Evolutionary conservation across 768 basidiomycete genomes (phyloP), one percentile per base, ranked within the genome.

Genomic region (Flagelloscypha sp.): DNA sequence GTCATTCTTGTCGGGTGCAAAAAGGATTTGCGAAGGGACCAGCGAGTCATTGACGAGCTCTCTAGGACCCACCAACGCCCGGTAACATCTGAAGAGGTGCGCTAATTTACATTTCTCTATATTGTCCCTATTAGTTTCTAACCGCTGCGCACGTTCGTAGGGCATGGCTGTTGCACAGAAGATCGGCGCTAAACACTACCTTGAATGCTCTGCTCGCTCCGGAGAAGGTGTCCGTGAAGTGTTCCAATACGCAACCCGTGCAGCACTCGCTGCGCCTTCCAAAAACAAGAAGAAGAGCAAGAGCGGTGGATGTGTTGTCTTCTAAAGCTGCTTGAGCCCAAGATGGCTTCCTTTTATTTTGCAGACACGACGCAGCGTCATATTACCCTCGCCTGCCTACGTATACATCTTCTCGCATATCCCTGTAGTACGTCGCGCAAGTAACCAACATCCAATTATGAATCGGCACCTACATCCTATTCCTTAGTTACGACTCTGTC

Each of bases 1-100:
- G 84, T 95, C 66, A 89, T 99, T 54, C 84, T 99, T 39, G 93
- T 99, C 46, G 95, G 89, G 11, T 95, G 89, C 76, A 98, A 98
- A 80, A 97, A 93, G 74, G 95, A 99, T 65, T 76, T 99, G 42
- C 72, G 94, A 60, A 80, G 86, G 51, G 94, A 99, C 64, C 75
- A 77, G 21, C 77, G 89, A 55, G 90, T 93, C 32, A 84, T 94
- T 36, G 90, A 95, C 42, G 90, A 94, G 63, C 76, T 99, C 44
- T 74, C 84, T 57, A 87, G 87, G 78, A 92, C 88, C 40, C 84
- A 76, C 55, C 94, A 97, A 68, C 70, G 88, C 57, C 93, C 94
- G 32, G 93, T 99, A 22, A 85, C 88, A 22, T 81, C 85, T 34
- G 86, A 92, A 61, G 89, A 94, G 78, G 90, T 84, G 32, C 22